Evolutionary conservation across 371 early-diverging fungal species (phyloP), one percentile per base, ranked within the genome.

Genomic region (Actinomucor elegans): DNA sequence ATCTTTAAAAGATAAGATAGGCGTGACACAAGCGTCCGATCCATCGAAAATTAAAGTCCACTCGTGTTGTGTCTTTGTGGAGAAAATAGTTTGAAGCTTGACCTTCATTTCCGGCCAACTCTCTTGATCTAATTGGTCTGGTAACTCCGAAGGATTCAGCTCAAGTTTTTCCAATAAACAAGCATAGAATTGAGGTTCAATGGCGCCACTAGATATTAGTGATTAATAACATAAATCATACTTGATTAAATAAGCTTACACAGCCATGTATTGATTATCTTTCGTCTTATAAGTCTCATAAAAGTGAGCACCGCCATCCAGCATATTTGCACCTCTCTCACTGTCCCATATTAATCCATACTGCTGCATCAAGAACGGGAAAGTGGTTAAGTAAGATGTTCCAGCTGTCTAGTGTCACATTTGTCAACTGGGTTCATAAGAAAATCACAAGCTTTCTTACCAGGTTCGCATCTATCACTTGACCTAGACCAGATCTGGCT

Each of bases 231-330:
- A 6, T 15, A 12, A 14, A 8, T 45, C 18, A 15, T 34, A 12
- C 10, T 1, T 6, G 11, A 5, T 31, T 29, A 17, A 48, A 37
- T n/a, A 38, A 8, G n/a, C 79, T 61, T 74, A 86, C 75, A 87
- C 85, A 10, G 88, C 81, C 81, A 90, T 85, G 50, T 66, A 86
- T 23, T 70, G 75, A 17, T 71, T 75, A 51, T 90, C 90, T 55
- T 80, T 84, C 15, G 90, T 88, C 61, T 80, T 65, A 63, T 90
- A 90, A 1, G 79, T 77, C 52, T 85, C 79, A 57, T 88, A 88
- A 57, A 87, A 90, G 33, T 73, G 89, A 6, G 91, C 86, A 3
- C 89, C 91, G 15, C 84, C 72, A 59, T 90, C 90, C 40, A 90
- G 57, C 61, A 80, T 67, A 51, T 85, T 86, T 1, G 71, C 70